These are phyloP conservation scores for Trametes maxima DNA, from an alignment of 768 basidiomycete species.

Conservation along the genomic window DNA sequence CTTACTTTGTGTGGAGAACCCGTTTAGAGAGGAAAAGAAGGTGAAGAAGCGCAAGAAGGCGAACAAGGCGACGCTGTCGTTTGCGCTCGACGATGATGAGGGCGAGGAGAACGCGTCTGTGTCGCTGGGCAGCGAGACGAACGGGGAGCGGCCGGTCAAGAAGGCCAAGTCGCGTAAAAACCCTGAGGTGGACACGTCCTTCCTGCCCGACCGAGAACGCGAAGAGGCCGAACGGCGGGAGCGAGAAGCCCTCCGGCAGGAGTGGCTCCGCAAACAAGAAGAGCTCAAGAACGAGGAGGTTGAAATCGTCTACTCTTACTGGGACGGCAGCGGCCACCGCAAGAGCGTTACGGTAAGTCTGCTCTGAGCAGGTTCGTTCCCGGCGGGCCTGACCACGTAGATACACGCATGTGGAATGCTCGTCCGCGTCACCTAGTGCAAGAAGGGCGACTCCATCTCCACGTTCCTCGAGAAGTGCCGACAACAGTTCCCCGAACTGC, in stretches of 20 bases:
- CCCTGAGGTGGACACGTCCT: conserved; percentile 95
- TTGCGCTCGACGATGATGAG: conserved; percentile 85
- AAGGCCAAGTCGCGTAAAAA: conserved; percentile 89
- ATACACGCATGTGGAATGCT: conserved; percentile 21
- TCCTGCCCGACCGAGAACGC: conserved; percentile 96
- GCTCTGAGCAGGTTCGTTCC: background rate
- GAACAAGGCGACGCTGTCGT: conserved; percentile 87
- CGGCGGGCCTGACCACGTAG: conserved; percentile 28
- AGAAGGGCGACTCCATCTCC: conserved; percentile 91
- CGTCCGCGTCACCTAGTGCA: conserved; percentile 63
- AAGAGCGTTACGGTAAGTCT: conserved; percentile 82
- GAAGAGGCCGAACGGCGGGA: conserved; percentile 91
- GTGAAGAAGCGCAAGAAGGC: conserved; percentile 92
- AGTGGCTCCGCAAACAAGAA: conserved; percentile 81
- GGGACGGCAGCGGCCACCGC: conserved; percentile 98
- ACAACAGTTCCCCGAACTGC: conserved; percentile 88
- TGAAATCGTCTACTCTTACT: conserved; percentile 94
- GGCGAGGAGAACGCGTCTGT: conserved; percentile 44
- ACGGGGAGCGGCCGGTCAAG: conserved; percentile 58
- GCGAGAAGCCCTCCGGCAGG: conserved; percentile 83
- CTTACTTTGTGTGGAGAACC: conserved; percentile 77
- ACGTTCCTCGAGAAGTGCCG: conserved; percentile 92
- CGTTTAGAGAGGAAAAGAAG: conserved; percentile 88
- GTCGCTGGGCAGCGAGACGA: conserved; percentile 34
- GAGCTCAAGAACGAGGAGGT: conserved; percentile 73